Evolutionary conservation across 2,329 filamentous ascomycete species (phyloP).

Genomic region (Coniochaeta sp.): DNA sequence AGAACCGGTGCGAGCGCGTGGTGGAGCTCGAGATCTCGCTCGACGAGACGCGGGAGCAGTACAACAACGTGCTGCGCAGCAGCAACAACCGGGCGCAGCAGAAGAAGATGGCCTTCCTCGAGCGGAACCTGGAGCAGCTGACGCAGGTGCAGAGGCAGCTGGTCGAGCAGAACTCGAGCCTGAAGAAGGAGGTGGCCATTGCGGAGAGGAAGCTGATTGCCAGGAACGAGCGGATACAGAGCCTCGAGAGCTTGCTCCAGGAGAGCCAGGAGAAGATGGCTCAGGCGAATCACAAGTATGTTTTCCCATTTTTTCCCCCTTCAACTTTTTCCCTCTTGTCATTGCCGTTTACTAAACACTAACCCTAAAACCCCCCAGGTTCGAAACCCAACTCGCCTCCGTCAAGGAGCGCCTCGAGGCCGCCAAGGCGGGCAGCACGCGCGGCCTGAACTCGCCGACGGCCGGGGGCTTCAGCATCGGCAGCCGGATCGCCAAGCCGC

Average conservation of each 20-base stretch:
- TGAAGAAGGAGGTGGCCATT: slow-evolving; percentile 99
- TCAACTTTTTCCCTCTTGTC: too few species aligned
- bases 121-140: slow-evolving; percentile 94
- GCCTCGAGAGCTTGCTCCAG: slow-evolving; percentile 82
- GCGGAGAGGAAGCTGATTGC: slow-evolving; percentile 96
- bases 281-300: slow-evolving; percentile 92
- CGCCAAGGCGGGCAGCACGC: slow-evolving; percentile 84
- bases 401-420: slow-evolving; percentile 97
- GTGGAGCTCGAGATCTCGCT: slow-evolving; percentile 97
- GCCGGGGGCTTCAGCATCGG: slow-evolving; percentile 67
- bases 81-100: slow-evolving; percentile 98
- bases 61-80: slow-evolving; percentile 94
- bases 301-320: slow-evolving; percentile 12
- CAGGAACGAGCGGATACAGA: slow-evolving; percentile 92
- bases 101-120: slow-evolving; percentile 99
- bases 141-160: slow-evolving; percentile 96
- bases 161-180: slow-evolving; percentile 90
- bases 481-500: slow-evolving; percentile 62
- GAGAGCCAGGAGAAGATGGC: slow-evolving; percentile 98
- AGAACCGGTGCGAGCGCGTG: slow-evolving; percentile 96
- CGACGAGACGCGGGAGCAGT: slow-evolving; percentile 96
- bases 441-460: slow-evolving; percentile 63
- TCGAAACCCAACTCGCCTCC: slow-evolving; percentile 91
- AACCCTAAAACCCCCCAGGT: slow-evolving; percentile 52
- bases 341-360: not conserved